Conservation (phyloP, 176 grass and related monocot genomes). For the Elaeis guineensis region DNA sequence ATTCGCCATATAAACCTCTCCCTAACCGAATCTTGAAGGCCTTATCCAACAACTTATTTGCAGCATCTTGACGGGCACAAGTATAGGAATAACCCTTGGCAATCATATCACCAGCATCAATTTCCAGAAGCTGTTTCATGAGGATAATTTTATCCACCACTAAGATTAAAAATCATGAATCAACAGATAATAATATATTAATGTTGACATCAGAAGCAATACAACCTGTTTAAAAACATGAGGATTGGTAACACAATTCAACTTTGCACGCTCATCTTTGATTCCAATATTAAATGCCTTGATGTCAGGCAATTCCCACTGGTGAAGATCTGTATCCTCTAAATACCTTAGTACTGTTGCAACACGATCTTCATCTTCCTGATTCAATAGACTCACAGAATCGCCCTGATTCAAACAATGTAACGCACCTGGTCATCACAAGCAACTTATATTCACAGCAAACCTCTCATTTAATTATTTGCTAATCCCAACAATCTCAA, state of each 20-base stretch:
- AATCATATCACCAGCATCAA: constrained; percentile 53
- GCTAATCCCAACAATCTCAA: no score
- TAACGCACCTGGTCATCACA: no score
- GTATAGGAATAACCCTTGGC: constrained; percentile 35
- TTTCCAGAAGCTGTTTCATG: constrained; percentile 56
- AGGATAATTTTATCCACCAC: neutral
- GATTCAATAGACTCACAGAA: constrained; percentile 27
- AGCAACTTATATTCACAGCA: no score
- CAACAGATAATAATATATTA: neutral
- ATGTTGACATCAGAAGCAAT: neutral
- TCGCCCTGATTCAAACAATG: constrained; percentile 1
- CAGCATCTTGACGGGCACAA: constrained; percentile 32
- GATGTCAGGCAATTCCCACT: constrained; percentile 40
- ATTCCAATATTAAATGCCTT: constrained; percentile 68
- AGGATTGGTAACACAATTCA: constrained; percentile 81
- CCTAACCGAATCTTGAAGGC: constrained; percentile 68
- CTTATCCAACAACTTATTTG: constrained; percentile 42
- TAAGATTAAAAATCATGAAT: no score
- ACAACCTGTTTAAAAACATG: constrained; percentile 75
- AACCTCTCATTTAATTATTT: no score
- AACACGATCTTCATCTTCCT: constrained; percentile 43
- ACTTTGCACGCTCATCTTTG: constrained; percentile 49
- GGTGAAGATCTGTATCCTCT: constrained; percentile 65
- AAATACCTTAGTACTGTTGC: constrained; percentile 50
- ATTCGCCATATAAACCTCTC: constrained; percentile 70